A percentile compares a stretch with the other conserved stretches of the same genome.
Evolutionary conservation across 352 stramenopile genomes (phyloP).

Genomic region (Globisporangium paddicum): DNA sequence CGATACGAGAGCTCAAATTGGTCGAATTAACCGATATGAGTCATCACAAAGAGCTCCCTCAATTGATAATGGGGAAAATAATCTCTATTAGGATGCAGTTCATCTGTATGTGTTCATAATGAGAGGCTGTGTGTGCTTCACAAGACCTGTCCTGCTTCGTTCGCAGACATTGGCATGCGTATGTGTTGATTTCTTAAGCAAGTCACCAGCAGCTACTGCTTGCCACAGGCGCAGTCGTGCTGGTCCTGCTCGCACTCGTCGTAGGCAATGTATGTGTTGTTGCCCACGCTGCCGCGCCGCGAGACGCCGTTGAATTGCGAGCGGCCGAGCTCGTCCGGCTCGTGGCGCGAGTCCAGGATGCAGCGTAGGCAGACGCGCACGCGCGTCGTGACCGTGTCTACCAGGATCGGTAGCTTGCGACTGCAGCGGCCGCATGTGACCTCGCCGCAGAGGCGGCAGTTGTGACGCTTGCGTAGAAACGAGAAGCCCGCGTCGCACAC

Average conservation of each 20-base stretch:
- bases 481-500: constrained; percentile 68
- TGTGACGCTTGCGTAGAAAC: constrained; percentile 73
- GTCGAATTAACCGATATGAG: too few relatives aligned
- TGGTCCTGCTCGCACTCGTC: constrained; percentile 29
- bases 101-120: background rate
- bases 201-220: background rate
- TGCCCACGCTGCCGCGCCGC: constrained; percentile 40
- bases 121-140: background rate
- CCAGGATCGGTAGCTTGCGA: constrained; percentile 66
- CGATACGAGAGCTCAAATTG: too few relatives aligned
- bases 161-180: background rate
- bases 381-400: constrained; percentile 47
- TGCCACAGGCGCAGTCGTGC: background rate
- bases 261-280: constrained; percentile 65
- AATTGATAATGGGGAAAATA: too few relatives aligned
- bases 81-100: background rate
- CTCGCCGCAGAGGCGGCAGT: constrained; percentile 70
- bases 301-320: constrained; percentile 18
- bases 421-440: constrained; percentile 64
- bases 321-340: constrained; percentile 45
- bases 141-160: constrained; percentile 3
- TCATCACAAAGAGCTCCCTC: too few relatives aligned
- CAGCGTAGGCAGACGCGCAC: constrained; percentile 77
- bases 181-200: background rate
- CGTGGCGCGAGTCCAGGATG: constrained; percentile 62